These are phyloP conservation scores for Bruguiera gymnorhiza DNA, from an alignment of 345 rosid genomes.

Conservation along the genomic window DNA sequence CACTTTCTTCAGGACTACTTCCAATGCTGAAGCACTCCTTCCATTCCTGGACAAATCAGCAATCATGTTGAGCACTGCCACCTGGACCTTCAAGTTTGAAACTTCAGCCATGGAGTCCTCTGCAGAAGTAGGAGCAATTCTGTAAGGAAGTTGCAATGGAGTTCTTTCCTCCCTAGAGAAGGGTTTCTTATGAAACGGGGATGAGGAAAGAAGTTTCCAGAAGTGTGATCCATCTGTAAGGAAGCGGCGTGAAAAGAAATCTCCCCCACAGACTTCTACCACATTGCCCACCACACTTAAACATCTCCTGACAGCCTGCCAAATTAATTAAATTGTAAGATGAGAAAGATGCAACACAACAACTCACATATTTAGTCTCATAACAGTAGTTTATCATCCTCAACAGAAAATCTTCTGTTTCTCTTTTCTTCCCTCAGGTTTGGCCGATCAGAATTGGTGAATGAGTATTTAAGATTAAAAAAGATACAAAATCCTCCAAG, in stretches of 20 bases:
- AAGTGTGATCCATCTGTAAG: constrained; percentile 65
- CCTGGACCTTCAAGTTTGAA: constrained; percentile 76
- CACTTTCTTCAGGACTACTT: constrained; percentile 70
- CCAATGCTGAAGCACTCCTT: constrained; percentile 66
- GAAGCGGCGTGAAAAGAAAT: constrained; percentile 90
- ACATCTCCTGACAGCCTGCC: constrained; percentile 69
- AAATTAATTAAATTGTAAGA: constrained; percentile 6
- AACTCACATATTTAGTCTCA: background rate
- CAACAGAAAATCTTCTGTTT: background rate
- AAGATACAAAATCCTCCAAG: no score
- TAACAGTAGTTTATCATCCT: background rate
- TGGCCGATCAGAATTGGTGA: background rate
- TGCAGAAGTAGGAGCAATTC: constrained; percentile 36
- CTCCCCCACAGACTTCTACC: constrained; percentile 79
- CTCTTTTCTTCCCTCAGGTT: background rate
- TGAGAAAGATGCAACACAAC: constrained; percentile 5
- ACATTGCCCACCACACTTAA: constrained; percentile 47
- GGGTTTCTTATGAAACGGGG: constrained; percentile 55
- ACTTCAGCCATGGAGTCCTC: constrained; percentile 62
- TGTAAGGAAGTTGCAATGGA: constrained; percentile 71
- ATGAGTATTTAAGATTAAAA: background rate
- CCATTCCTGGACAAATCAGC: constrained; percentile 57
- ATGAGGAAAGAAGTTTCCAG: constrained; percentile 75
- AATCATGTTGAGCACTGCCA: constrained; percentile 73
- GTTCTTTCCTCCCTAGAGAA: constrained; percentile 43